Evolutionary conservation across 805 yeast species (phyloP).

Genomic region (Kluyveromyces dobzhanskii): DNA sequence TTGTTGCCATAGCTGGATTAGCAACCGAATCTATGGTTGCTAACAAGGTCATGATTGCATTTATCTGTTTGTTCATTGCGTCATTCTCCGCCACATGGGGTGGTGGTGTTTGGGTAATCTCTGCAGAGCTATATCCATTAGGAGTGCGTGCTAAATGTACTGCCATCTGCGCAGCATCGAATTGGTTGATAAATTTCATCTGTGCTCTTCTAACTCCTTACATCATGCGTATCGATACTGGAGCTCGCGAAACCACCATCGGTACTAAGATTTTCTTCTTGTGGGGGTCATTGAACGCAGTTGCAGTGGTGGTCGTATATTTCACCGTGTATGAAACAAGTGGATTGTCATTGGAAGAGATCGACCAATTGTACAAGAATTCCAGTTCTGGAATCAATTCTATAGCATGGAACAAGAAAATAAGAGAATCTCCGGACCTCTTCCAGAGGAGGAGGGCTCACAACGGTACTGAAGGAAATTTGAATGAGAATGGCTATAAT

Average conservation of each 20-base stretch:
- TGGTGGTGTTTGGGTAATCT: constrained; percentile 67
- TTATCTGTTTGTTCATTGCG: constrained; percentile 67
- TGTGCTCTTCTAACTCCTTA: constrained; percentile 74
- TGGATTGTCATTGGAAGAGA: constrained; percentile 72
- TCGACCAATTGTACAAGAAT: constrained; percentile 61
- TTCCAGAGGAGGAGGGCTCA: not conserved
- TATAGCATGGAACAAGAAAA: constrained; percentile 31
- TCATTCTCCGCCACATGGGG: constrained; percentile 81
- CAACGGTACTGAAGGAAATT: not conserved
- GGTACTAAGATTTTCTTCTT: constrained; percentile 69
- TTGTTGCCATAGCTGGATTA: constrained; percentile 60
- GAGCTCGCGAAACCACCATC: constrained; percentile 42
- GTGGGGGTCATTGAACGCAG: constrained; percentile 66
- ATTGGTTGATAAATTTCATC: constrained; percentile 71
- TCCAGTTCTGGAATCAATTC: constrained; percentile 51
- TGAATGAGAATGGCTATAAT: not conserved
- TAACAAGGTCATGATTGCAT: constrained; percentile 48
- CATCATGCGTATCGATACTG: constrained; percentile 53
- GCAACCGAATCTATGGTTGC: constrained; percentile 39
- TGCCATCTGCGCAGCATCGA: constrained; percentile 66
- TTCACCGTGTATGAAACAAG: constrained; percentile 71
- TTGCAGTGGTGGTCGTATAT: constrained; percentile 54
- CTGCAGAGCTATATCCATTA: constrained; percentile 59
- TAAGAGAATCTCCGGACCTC: constrained; percentile 10
- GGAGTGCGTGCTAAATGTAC: constrained; percentile 73